Conservation (phyloP, 768 basidiomycete genomes). For the Boletus pseudo-olivaceus region DNA sequence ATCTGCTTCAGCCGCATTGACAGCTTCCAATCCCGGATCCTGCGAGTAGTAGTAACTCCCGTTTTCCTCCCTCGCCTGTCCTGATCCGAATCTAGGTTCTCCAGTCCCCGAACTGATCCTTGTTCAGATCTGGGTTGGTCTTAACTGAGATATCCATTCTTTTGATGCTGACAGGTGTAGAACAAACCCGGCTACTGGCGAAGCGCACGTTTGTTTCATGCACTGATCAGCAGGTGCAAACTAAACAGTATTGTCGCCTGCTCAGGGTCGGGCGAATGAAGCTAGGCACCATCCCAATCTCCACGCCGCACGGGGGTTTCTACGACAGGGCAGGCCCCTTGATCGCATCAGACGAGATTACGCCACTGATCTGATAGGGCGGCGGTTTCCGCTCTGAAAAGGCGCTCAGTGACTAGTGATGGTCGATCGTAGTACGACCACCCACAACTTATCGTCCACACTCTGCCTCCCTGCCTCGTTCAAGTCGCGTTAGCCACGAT, state of each 20-base stretch:
- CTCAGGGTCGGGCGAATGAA: not conserved
- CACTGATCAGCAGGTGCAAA: not conserved
- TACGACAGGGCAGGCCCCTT: not conserved
- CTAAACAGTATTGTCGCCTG: not conserved
- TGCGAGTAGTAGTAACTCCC: not conserved
- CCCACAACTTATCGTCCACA: not conserved
- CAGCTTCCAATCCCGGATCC: too few species aligned
- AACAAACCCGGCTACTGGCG: not conserved
- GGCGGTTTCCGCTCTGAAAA: not conserved
- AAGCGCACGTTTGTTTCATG: not conserved
- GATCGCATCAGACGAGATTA: constrained; percentile 1
- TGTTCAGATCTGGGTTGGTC: not conserved
- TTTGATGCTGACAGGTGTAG: not conserved
- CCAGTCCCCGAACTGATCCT: too few species aligned
- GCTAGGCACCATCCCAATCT: not conserved
- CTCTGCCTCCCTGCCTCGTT: not conserved
- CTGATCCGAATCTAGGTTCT: not conserved
- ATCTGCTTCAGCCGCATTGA: too few species aligned
- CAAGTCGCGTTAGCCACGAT: not conserved
- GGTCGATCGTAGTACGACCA: not conserved
- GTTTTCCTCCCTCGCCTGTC: not conserved
- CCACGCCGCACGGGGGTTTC: not conserved
- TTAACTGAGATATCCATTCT: not conserved
- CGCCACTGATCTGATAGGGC: not conserved
- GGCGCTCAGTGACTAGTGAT: not conserved